These are phyloP conservation scores for Arachnomyces sp. DNA, from an alignment of 2,329 filamentous ascomycete genomes.

Conservation along the genomic window DNA sequence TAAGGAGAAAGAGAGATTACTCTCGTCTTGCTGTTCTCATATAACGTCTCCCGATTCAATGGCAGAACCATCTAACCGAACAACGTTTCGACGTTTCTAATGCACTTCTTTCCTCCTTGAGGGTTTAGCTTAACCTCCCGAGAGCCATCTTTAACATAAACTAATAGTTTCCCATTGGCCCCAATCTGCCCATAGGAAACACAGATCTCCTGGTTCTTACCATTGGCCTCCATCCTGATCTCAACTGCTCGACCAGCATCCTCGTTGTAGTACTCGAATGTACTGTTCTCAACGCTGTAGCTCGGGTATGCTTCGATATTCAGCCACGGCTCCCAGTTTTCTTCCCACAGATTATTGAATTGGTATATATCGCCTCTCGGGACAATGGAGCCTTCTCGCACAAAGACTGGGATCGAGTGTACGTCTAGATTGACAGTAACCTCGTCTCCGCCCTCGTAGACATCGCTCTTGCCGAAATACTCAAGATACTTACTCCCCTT, in stretches of 20 bases:
- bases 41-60: no score
- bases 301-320: constrained; percentile 26
- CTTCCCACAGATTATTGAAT: constrained; percentile 28
- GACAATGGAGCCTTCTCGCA: constrained; percentile 27
- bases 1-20: no score
- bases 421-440: constrained; percentile 16
- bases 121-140: no score
- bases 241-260: neutral
- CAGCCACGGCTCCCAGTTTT: constrained; percentile 22
- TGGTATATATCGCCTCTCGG: constrained; percentile 26
- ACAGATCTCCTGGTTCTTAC: no score
- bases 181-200: no score
- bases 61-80: no score
- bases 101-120: no score
- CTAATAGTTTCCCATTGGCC: no score
- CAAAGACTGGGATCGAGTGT: constrained; percentile 25
- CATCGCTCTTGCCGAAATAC: constrained; percentile 24
- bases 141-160: no score
- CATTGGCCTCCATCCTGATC: neutral
- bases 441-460: constrained; percentile 19
- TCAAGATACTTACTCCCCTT: constrained; percentile 22
- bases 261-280: constrained; percentile 1
- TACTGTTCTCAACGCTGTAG: constrained; percentile 14
- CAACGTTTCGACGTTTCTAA: no score
- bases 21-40: no score